A percentile compares a stretch with the other conserved stretches of the same genome.
phyloP scores from a whole-genome alignment of 1,284 basidiomycete species.

The Leccinum idahoense region DNA sequence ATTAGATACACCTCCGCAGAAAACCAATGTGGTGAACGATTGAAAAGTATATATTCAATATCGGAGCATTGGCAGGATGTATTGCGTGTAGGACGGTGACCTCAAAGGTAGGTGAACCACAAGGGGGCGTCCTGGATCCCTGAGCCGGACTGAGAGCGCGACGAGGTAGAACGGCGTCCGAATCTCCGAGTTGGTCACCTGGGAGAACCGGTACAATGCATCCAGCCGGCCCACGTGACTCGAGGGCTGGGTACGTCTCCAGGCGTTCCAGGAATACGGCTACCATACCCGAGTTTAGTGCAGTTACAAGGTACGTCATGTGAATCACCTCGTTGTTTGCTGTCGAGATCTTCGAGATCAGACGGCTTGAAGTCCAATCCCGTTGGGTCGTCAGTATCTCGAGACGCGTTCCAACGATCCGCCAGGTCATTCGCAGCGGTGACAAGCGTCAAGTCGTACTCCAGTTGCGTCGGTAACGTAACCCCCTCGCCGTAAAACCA shows the following conservation, averaged over 20 bases:
- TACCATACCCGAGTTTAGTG: slow-evolving; percentile 23
- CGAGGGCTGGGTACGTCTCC: slow-evolving; percentile 42
- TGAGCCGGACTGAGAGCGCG: too few relatives aligned
- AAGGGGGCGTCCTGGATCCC: too few relatives aligned
- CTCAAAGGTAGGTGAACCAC: too few relatives aligned
- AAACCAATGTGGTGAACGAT: too few relatives aligned
- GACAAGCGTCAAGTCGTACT: slow-evolving; percentile 82
- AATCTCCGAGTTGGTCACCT: slow-evolving; percentile 23
- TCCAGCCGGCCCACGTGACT: slow-evolving; percentile 53
- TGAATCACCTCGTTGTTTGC: slow-evolving; percentile 59
- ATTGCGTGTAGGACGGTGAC: too few relatives aligned
- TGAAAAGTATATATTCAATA: too few relatives aligned
- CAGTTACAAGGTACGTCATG: background rate
- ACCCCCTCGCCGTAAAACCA: slow-evolving; percentile 88
- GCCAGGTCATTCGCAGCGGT: slow-evolving; percentile 71
- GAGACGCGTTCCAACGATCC: slow-evolving; percentile 69
- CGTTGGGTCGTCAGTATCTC: slow-evolving; percentile 41
- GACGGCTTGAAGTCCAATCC: slow-evolving; percentile 45
- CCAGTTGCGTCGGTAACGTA: slow-evolving; percentile 73
- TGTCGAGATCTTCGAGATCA: slow-evolving; percentile 57
- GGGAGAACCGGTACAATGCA: slow-evolving; percentile 48
- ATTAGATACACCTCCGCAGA: too few relatives aligned
- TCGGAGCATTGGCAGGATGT: too few relatives aligned
- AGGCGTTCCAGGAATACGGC: slow-evolving; percentile 75
- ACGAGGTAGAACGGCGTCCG: too few relatives aligned